Base-by-base conservation (phyloP, 176 grass and related monocot genomes). In the Oryza australiensis region DNA sequence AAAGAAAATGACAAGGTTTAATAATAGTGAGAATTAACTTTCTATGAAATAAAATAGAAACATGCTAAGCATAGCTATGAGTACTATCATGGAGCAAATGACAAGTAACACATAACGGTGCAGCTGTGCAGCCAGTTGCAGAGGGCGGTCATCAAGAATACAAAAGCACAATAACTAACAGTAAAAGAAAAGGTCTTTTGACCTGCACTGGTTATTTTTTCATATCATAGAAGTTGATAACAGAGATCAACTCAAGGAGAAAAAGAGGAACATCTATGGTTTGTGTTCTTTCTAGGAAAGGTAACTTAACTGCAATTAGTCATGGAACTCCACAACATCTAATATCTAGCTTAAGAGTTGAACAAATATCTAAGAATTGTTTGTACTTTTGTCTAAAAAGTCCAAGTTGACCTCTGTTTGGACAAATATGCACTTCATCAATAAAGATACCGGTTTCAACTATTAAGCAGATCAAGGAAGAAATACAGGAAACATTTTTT, bases 401-500 rank as follows among this genome's bases (percentile, higher is more conserved):
- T 9, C 23, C 23, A 80, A 20, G 29, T 66, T 41, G 7, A 18
- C 22, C 8, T 74, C 51, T 67, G 24, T 59, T 80, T 9, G 13
- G 34, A 68, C 16, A 80, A 37, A 71, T n/a, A 70, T 64, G 24
- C 51, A 76, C 12, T 65, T 35, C 0, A 18, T 6, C 72, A 40
- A 12, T 38, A 67, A 49, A 24, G 16, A 57, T 14, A 64, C 75
- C 38, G 14, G 33, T 74, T 74, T 48, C 41, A 66, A 86, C 40
- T 18, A 70, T 76, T 30, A 20, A 42, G 42, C 9, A 42, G 13
- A 81, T 72, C 24, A 72, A 42, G 60, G 26, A 41, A 74, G 41
- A 83, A 64, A 83, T 66, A 13, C 9, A 28, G 64, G 13, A 11
- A 68, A 33, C 13, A 60, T 78, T 23, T 34, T 30, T 87, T 38